Evolutionary conservation across 208 protist species (phyloP).

Genomic region (Acanthamoeba pearcei): DNA sequence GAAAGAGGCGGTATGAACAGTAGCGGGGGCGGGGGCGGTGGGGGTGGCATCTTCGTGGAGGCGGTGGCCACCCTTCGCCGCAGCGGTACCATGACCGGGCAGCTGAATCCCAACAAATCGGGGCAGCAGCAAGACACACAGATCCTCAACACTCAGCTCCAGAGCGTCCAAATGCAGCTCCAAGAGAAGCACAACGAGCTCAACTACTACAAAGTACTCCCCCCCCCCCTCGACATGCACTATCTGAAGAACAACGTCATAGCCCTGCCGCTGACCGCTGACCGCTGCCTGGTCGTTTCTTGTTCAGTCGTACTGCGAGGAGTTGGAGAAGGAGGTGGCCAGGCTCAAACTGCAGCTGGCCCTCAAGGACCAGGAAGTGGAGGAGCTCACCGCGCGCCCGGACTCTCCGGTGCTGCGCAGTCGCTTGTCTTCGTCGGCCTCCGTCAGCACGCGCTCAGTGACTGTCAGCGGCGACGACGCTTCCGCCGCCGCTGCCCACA

Average conservation of each 20-base stretch:
- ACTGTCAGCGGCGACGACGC: neutral
- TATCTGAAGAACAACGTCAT: too few relatives aligned
- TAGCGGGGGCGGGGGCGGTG: too few relatives aligned
- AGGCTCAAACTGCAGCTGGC: neutral
- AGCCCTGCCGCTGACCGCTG: too few relatives aligned
- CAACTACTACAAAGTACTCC: neutral
- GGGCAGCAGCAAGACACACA: neutral
- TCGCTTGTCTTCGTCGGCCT: neutral
- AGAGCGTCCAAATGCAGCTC: conserved; percentile 33
- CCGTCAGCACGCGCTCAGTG: neutral
- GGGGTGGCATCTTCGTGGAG: neutral
- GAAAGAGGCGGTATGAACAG: too few relatives aligned
- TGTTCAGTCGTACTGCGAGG: neutral
- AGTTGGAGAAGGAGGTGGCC: conserved; percentile 17
- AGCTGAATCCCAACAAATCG: neutral
- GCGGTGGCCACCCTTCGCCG: neutral
- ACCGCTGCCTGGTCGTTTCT: neutral
- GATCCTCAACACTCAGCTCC: neutral
- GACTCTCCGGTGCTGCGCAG: neutral
- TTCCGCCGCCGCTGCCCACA: neutral
- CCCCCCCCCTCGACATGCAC: too few relatives aligned
- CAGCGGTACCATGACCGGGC: neutral
- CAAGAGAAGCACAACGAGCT: conserved; percentile 34
- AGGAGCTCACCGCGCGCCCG: neutral
- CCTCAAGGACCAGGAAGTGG: neutral